phyloP scores from a whole-genome alignment of 208 protist species.

The Acanthamoeba healyi region DNA sequence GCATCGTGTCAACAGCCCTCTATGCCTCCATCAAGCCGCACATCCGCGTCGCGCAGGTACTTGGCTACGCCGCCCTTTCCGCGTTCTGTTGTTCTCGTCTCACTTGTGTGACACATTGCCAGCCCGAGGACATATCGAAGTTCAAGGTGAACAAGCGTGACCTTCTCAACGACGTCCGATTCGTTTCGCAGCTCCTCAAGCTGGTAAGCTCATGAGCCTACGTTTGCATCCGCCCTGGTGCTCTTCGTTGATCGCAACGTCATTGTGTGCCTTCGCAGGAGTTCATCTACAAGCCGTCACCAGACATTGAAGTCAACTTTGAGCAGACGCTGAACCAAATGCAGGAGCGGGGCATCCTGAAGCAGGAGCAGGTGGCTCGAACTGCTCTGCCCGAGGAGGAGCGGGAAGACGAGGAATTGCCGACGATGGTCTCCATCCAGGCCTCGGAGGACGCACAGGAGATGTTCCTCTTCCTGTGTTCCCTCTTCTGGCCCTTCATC shows the following conservation, averaged over 20 bases:
- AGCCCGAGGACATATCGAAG: conserved; percentile 32
- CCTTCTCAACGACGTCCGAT: conserved; percentile 3
- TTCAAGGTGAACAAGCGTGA: conserved; percentile 45
- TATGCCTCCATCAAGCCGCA: conserved; percentile 54
- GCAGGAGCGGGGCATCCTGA: conserved; percentile 32
- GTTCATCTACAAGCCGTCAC: conserved; percentile 62
- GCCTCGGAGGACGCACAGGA: conserved; percentile 28
- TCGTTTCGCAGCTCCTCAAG: conserved; percentile 48
- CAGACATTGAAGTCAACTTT: conserved; percentile 57
- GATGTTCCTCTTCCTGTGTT: conserved; percentile 70
- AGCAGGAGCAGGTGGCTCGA: conserved; percentile 3
- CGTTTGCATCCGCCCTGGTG: neutral
- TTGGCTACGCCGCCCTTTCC: neutral
- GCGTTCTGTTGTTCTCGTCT: neutral
- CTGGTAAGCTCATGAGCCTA: neutral
- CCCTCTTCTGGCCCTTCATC: conserved; percentile 68
- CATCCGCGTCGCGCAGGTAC: conserved; percentile 7
- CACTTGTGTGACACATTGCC: neutral
- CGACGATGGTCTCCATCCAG: neutral
- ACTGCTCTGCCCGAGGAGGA: conserved; percentile 7
- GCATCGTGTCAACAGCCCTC: conserved; percentile 54
- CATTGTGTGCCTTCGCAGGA: neutral
- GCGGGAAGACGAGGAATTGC: neutral
- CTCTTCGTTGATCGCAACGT: neutral
- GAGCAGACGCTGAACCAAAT: conserved; percentile 49